These are phyloP conservation scores for Lasiosphaeris hirsuta DNA, from an alignment of 495 filamentous ascomycete genomes.

Conservation along the genomic window DNA sequence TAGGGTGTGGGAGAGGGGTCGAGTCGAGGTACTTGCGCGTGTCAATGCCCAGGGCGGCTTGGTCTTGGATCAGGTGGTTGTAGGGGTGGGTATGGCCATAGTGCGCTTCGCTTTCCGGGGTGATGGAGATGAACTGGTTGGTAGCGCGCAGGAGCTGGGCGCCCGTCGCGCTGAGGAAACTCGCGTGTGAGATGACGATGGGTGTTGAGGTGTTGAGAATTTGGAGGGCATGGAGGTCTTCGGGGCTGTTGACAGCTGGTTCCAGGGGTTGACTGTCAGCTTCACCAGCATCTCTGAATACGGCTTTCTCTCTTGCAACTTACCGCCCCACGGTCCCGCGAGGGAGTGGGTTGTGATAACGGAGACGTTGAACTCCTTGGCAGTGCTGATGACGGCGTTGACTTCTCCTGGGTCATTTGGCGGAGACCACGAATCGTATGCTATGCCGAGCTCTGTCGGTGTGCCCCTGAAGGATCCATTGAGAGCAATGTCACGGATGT, in stretches of 20 bases:
- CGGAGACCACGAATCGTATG: conserved; percentile 36
- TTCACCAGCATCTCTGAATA: too few relatives aligned
- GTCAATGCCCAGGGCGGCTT: conserved; percentile 45
- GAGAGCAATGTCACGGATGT: conserved; percentile 28
- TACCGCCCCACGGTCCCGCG: conserved; percentile 33
- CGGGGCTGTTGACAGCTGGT: conserved; percentile 31
- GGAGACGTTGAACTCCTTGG: conserved; percentile 25
- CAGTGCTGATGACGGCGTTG: conserved; percentile 25
- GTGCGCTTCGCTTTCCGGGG: conserved; percentile 45
- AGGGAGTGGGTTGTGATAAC: conserved; percentile 37
- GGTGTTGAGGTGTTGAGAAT: conserved; percentile 35
- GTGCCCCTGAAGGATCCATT: conserved; percentile 11
- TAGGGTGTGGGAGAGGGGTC: too few relatives aligned
- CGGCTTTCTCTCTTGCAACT: conserved; percentile 1
- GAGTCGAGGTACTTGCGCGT: conserved; percentile 24
- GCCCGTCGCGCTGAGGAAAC: conserved; percentile 28
- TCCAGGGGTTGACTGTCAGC: too few relatives aligned
- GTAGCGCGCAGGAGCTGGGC: conserved; percentile 29
- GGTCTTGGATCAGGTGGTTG: conserved; percentile 37
- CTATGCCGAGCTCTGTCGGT: conserved; percentile 31
- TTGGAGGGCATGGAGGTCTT: conserved; percentile 27
- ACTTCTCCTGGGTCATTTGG: conserved; percentile 20
- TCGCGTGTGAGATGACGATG: conserved; percentile 42
- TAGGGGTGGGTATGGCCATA: conserved; percentile 40
- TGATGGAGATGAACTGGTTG: conserved; percentile 45